These are phyloP conservation scores for Pichia sp. DNA, from an alignment of 1,139 yeast species.

Conservation along the genomic window DNA sequence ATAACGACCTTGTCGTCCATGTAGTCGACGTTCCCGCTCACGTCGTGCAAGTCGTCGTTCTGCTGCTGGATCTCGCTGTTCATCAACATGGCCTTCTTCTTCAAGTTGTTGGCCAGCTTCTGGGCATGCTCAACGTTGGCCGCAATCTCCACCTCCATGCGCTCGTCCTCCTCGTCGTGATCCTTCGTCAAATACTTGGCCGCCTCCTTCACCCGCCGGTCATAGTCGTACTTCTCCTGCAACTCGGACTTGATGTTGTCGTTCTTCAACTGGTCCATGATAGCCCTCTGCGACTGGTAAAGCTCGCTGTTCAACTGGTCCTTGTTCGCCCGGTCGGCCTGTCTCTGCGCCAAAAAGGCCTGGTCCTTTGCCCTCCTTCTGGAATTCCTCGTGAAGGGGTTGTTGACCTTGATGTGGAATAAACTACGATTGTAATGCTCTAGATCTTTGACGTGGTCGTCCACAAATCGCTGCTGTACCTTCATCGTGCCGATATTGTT, in stretches of 20 bases:
- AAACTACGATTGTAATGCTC: slow-evolving; percentile 76
- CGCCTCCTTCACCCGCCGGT: slow-evolving; percentile 46
- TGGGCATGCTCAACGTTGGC: slow-evolving; percentile 52
- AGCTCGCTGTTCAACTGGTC: slow-evolving; percentile 25
- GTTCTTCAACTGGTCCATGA: slow-evolving; percentile 24
- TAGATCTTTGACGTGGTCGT: slow-evolving; percentile 76
- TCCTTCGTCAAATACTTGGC: slow-evolving; percentile 28
- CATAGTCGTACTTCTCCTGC: slow-evolving; percentile 48
- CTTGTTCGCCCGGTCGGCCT: slow-evolving; percentile 29
- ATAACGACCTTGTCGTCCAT: slow-evolving; percentile 48
- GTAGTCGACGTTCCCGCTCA: slow-evolving; percentile 53
- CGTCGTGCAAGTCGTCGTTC: slow-evolving; percentile 44
- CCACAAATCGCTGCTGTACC: slow-evolving; percentile 79
- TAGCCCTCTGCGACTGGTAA: slow-evolving; percentile 27
- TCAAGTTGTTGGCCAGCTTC: slow-evolving; percentile 41
- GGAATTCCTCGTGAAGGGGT: slow-evolving; percentile 84
- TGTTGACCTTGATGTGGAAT: slow-evolving; percentile 73
- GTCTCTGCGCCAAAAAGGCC: slow-evolving; percentile 57
- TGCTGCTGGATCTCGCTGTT: slow-evolving; percentile 49
- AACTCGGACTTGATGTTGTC: slow-evolving; percentile 27
- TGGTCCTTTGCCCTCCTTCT: slow-evolving; percentile 75
- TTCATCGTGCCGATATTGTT: slow-evolving; percentile 71
- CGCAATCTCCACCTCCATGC: slow-evolving; percentile 54
- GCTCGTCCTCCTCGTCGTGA: slow-evolving; percentile 53
- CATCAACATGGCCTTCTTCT: slow-evolving; percentile 43